These are phyloP conservation scores for Teratosphaeria zuluensis DNA, from an alignment of 2,329 filamentous ascomycete genomes.

Conservation along the genomic window DNA sequence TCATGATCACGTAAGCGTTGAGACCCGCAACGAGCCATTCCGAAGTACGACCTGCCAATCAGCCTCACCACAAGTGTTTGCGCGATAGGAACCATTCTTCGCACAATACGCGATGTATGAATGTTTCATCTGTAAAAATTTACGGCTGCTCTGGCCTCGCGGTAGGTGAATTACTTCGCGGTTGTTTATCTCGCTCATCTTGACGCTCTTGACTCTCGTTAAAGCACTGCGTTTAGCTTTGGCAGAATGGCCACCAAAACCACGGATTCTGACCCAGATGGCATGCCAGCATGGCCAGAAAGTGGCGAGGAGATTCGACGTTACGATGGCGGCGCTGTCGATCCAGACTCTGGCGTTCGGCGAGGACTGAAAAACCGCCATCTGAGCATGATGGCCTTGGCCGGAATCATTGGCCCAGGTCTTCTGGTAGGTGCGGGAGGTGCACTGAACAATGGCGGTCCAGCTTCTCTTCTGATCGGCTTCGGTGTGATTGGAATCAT, in stretches of 20 bases:
- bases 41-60: no score
- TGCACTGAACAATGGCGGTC: constrained; percentile 58
- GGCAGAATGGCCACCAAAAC: background rate
- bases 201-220: no score
- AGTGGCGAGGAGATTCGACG: background rate
- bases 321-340: constrained; percentile 12
- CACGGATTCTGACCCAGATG: background rate
- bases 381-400: constrained; percentile 47
- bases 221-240: background rate
- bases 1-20: no score
- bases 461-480: constrained; percentile 62
- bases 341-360: constrained; percentile 57
- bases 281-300: constrained; percentile 3
- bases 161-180: no score
- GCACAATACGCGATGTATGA: no score
- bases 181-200: no score
- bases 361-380: constrained; percentile 60
- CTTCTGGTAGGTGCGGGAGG: constrained; percentile 63
- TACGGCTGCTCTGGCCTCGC: no score
- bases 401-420: constrained; percentile 56
- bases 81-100: no score
- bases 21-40: no score
- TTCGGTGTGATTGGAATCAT: constrained; percentile 64
- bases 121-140: no score
- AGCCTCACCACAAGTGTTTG: no score